phyloP scores from a whole-genome alignment of 2,329 filamentous ascomycete species.

The Neodidymelliopsis sp. region DNA sequence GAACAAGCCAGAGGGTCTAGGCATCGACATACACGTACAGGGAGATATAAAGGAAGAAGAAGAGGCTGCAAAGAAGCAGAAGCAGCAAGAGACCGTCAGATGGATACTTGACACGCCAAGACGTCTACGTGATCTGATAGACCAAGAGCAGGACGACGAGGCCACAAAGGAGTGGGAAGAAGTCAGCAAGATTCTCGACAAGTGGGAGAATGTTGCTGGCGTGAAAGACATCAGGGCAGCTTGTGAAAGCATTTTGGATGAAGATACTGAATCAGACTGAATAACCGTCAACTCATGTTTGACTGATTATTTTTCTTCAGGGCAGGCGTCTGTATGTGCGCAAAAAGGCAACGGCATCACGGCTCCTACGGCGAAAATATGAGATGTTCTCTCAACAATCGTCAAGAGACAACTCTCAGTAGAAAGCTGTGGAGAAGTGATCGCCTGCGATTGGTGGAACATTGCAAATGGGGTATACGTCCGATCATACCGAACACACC shows the following conservation, averaged over 20 bases:
- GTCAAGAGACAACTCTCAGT: not conserved
- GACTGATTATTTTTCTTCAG: not conserved
- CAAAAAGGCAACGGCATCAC: not conserved
- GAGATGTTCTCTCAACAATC: not conserved
- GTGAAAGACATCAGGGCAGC: constrained; percentile 50
- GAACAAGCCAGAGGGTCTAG: constrained; percentile 31
- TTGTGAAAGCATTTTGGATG: constrained; percentile 47
- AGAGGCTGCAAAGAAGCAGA: constrained; percentile 45
- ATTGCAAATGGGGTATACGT: constrained; percentile 4
- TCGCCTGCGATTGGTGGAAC: constrained; percentile 14
- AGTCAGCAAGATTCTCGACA: constrained; percentile 50
- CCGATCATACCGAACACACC: not conserved
- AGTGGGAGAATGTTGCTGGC: constrained; percentile 55
- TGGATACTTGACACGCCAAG: constrained; percentile 70
- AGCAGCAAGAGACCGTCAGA: constrained; percentile 64
- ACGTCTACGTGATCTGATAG: constrained; percentile 65
- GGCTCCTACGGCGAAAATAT: not conserved
- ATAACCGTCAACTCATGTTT: not conserved
- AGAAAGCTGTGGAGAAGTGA: not conserved
- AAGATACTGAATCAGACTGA: constrained; percentile 39
- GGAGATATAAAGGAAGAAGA: constrained; percentile 26
- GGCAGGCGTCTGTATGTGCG: not conserved
- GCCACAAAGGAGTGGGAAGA: constrained; percentile 62
- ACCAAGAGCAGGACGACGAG: constrained; percentile 66
- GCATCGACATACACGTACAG: constrained; percentile 34